Evolutionary conservation across 1,139 yeast species (phyloP), one percentile per base, ranked within the genome.

Genomic region (Blastobotrys proliferans): DNA sequence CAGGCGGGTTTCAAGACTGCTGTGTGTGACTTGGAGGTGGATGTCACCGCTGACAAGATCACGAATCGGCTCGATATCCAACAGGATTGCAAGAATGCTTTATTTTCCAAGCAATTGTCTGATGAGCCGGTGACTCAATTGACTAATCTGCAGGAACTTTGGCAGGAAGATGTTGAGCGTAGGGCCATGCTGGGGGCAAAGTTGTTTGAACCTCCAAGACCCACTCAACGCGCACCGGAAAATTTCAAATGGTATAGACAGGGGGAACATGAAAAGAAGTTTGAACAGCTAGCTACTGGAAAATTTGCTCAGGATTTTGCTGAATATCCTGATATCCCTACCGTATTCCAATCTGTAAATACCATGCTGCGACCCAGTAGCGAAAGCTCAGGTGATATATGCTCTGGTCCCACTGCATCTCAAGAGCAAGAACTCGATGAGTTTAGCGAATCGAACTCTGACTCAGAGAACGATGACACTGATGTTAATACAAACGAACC

Each of bases 1-100:
- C 34, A 30, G 22, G 22, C 31, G 6, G 4, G 6, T 11, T 69
- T 72, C 1, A 66, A 94, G 47, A 73, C 77, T 38, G 83, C 90
- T 0, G 67, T 77, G 46, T 70, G 82, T 2, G 64, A 79, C 16
- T 56, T 88, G 6, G 97, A 88, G 59, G 56, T 86, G 6, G 97
- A 88, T 59, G 65, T 81, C 1, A 59, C 72, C 11, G 79, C 90
- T 0, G 72, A 68, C 29, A 64, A 72, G 57, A 82, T 88, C 16
- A 36, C 64, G 4, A 88, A 88, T 57, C 63, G 90, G 22, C 43
- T 56, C 4, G 43, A 35, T 13, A 17, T 30, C 11, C 30, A 30
- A 20, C 36, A 38, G 17, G 3, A 38, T n/a, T 24, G 8, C n/a
- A 4, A 31, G 3, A 22, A 38, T 31, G 19, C 36, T 2, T 13